Conservation (phyloP, 495 filamentous ascomycete genomes). For the Tuber borchii region DNA sequence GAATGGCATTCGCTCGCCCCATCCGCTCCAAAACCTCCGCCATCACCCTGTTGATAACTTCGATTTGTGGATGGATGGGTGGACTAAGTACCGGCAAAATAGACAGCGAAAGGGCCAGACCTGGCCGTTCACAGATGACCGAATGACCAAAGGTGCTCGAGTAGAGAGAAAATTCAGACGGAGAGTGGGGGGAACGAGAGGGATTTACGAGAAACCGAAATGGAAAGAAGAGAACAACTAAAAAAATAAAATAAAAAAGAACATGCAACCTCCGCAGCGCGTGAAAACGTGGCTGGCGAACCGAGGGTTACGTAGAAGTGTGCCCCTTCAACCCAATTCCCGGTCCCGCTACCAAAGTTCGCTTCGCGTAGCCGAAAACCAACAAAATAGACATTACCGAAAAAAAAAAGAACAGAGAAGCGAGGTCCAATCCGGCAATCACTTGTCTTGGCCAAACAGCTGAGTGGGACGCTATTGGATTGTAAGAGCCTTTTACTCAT, state of each 20-base stretch:
- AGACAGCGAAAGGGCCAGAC: background rate
- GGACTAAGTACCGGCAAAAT: background rate
- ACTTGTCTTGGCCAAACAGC: slow-evolving; percentile 6
- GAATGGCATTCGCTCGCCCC: background rate
- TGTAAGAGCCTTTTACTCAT: background rate
- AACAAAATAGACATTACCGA: slow-evolving; percentile 16
- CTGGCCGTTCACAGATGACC: background rate
- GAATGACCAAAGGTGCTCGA: background rate
- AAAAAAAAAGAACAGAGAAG: slow-evolving; percentile 10
- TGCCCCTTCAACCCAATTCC: slow-evolving; percentile 8
- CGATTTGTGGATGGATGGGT: background rate
- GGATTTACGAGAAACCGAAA: background rate
- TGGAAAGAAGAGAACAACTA: background rate
- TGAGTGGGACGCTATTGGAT: background rate
- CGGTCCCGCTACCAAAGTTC: slow-evolving; percentile 37
- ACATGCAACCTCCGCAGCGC: slow-evolving; percentile 2
- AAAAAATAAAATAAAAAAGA: background rate
- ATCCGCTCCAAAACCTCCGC: background rate
- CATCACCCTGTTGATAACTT: background rate
- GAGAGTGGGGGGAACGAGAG: background rate
- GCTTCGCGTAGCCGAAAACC: slow-evolving; percentile 28
- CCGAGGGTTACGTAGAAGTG: background rate
- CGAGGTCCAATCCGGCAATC: slow-evolving; percentile 25
- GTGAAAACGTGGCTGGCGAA: slow-evolving; percentile 2
- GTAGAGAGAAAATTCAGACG: background rate